phyloP scores from a whole-genome alignment of 371 early-diverging fungal species.

The Apophysomyces elegans region DNA sequence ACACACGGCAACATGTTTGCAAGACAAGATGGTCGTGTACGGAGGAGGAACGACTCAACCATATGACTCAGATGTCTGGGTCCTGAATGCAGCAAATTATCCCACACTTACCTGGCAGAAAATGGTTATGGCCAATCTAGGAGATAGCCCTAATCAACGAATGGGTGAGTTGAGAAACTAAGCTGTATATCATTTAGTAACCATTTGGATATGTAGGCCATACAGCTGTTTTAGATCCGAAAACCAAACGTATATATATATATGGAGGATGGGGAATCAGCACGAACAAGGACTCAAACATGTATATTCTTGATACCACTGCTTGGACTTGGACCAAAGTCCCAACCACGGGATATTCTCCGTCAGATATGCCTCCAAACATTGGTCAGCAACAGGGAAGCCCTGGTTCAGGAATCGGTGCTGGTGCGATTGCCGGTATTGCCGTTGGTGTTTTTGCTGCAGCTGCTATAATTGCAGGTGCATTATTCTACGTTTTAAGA shows the following conservation, averaged over 20 bases:
- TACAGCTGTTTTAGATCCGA: constrained; percentile 13
- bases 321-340: constrained; percentile 32
- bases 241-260: constrained; percentile 24
- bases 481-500: constrained; percentile 15
- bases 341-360: constrained; percentile 18
- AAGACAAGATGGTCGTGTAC: constrained; percentile 48
- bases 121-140: constrained; percentile 24
- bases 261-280: constrained; percentile 40
- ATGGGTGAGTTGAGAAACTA: constrained; percentile 39
- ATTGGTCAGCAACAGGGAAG: not conserved
- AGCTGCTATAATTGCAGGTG: constrained; percentile 14
- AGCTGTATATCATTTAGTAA: not conserved
- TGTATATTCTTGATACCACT: constrained; percentile 28
- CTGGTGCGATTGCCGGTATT: constrained; percentile 13
- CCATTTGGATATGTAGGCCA: constrained; percentile 8
- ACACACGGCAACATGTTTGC: constrained; percentile 49
- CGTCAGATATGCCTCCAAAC: not conserved
- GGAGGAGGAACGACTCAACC: constrained; percentile 52
- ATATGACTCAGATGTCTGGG: constrained; percentile 48
- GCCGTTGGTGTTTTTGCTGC: constrained; percentile 28
- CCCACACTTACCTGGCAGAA: constrained; percentile 40
- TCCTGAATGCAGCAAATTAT: constrained; percentile 43
- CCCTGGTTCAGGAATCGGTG: not conserved
- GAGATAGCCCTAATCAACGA: constrained; percentile 35
- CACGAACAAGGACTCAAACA: constrained; percentile 25